Evolutionary conservation across 441 rosid species (phyloP).

Genomic region (Kokia cookei): DNA sequence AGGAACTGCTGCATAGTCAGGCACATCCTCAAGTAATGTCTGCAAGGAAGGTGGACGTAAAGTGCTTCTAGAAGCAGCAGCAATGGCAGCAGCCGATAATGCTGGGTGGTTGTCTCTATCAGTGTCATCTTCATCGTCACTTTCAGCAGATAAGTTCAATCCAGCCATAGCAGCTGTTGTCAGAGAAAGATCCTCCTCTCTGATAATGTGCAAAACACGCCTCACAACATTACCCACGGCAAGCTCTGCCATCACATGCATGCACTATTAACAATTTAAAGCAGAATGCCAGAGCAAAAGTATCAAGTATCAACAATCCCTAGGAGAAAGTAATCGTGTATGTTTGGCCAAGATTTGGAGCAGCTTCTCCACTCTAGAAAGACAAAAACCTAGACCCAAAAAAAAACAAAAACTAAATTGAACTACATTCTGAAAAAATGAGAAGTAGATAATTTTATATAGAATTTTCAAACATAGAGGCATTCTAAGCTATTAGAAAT

Average conservation of each 20-base stretch:
- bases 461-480: not conserved
- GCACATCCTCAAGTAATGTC: constrained; percentile 77
- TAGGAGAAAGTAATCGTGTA: not conserved
- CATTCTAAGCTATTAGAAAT: not conserved
- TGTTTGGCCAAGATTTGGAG: not conserved
- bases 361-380: not conserved
- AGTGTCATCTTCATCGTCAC: constrained; percentile 68
- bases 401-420: not conserved
- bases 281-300: not conserved
- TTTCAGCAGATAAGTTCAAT: constrained; percentile 54
- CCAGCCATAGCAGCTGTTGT: constrained; percentile 71
- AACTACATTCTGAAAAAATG: not conserved
- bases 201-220: constrained; percentile 88
- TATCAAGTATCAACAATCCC: not conserved
- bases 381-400: not conserved
- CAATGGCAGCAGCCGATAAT: constrained; percentile 78
- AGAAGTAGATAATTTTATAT: not conserved
- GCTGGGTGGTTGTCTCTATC: constrained; percentile 50
- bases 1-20: constrained; percentile 58
- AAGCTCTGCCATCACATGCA: constrained; percentile 64
- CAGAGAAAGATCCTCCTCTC: constrained; percentile 89
- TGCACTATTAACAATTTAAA: not conserved
- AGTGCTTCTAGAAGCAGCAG: constrained; percentile 90
- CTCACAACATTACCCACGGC: constrained; percentile 98
- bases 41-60: constrained; percentile 92